Conservation (phyloP, 2,329 filamentous ascomycete species). For the Calonectria multiphialidica region DNA sequence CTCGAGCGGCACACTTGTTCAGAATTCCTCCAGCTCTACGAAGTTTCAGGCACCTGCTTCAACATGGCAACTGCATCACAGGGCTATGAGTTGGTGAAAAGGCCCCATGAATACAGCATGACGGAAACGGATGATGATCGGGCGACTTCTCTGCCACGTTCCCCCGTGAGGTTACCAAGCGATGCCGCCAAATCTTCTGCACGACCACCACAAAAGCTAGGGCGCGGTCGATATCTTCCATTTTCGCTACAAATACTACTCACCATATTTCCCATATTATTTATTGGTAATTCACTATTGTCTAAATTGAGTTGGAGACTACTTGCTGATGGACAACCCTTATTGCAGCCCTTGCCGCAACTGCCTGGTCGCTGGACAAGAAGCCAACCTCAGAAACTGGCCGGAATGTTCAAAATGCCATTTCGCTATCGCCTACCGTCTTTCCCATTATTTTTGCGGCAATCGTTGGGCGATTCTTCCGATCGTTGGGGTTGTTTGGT, state of each 20-base stretch:
- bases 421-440: not conserved
- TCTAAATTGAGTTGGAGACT: not conserved
- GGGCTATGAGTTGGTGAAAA: not conserved
- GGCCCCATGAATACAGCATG: not conserved
- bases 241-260: not conserved
- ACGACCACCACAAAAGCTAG: not conserved
- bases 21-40: too few relatives aligned
- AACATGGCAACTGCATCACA: not conserved
- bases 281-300: not conserved
- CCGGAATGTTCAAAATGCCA: not conserved
- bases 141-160: not conserved
- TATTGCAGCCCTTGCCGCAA: not conserved
- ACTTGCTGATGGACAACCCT: not conserved
- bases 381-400: not conserved
- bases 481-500: conserved; percentile 1
- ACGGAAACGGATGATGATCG: not conserved
- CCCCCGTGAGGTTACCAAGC: not conserved
- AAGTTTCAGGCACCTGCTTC: not conserved
- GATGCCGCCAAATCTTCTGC: not conserved
- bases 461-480: conserved; percentile 9
- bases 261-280: not conserved
- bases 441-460: conserved; percentile 18
- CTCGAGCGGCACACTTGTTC: too few relatives aligned
- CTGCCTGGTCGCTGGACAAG: not conserved
- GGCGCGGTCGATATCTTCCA: not conserved